These are phyloP conservation scores for Strigomonas culicis DNA, from an alignment of 208 protist genomes.

Conservation along the genomic window DNA sequence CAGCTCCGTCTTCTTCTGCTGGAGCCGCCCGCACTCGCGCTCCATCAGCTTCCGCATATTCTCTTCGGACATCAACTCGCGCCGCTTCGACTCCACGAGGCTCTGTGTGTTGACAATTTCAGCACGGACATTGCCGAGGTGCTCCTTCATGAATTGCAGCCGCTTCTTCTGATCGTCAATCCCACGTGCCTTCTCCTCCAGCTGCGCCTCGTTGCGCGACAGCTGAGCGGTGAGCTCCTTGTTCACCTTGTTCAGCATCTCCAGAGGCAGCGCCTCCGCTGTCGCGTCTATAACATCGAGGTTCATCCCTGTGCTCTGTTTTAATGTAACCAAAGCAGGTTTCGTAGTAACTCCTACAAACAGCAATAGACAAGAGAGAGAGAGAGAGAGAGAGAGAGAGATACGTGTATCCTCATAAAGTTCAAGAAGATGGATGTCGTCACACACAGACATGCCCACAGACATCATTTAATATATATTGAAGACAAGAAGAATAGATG, in stretches of 20 bases:
- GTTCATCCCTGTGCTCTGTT: constrained; percentile 24
- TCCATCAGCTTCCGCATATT: constrained; percentile 89
- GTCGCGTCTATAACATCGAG: constrained; percentile 77
- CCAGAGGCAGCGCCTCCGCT: constrained; percentile 74
- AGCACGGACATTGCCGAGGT: constrained; percentile 86
- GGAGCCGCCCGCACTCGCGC: constrained; percentile 75
- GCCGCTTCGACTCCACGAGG: constrained; percentile 81
- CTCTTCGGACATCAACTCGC: constrained; percentile 91
- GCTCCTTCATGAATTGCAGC: constrained; percentile 86
- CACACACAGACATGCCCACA: no score
- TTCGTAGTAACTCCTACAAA: background rate
- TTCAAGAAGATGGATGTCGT: no score
- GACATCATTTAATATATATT: no score
- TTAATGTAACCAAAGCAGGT: background rate
- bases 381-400: background rate
- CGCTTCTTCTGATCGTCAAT: constrained; percentile 81
- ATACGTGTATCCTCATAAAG: background rate
- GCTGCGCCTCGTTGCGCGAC: constrained; percentile 58
- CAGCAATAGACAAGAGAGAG: background rate
- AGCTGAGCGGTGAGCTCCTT: constrained; percentile 82
- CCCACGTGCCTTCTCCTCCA: constrained; percentile 41
- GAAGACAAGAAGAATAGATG: no score
- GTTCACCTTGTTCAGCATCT: constrained; percentile 84
- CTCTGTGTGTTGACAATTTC: constrained; percentile 90
- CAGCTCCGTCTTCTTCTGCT: constrained; percentile 50